phyloP scores from a whole-genome alignment of 2,329 filamentous ascomycete species.

The Mycocentrospora acerina region DNA sequence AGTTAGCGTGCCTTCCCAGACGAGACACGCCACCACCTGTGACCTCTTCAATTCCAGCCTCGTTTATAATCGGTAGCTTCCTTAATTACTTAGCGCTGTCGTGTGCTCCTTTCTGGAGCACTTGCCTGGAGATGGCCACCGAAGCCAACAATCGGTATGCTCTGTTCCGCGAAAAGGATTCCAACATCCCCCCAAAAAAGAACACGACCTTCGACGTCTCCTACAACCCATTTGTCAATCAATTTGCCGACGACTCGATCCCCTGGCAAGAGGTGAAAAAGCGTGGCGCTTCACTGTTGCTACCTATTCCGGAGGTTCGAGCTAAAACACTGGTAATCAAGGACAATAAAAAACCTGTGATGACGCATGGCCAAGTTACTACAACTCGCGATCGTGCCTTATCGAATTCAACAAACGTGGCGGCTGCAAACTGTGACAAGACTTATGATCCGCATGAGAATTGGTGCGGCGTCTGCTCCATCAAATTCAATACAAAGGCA shows the following conservation, averaged over 20 bases:
- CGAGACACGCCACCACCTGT: no score
- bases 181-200: constrained; percentile 3
- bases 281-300: constrained; percentile 8
- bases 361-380: not conserved
- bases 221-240: constrained; percentile 24
- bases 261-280: constrained; percentile 34
- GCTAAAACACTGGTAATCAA: constrained; percentile 12
- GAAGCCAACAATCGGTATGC: constrained; percentile 26
- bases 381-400: constrained; percentile 5
- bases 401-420: constrained; percentile 9
- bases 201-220: constrained; percentile 4
- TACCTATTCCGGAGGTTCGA: not conserved
- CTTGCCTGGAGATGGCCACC: constrained; percentile 13
- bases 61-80: no score
- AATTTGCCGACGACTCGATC: constrained; percentile 21
- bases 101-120: no score
- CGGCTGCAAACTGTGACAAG: constrained; percentile 12
- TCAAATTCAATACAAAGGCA: constrained; percentile 23
- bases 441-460: constrained; percentile 23
- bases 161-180: constrained; percentile 18
- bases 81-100: not conserved
- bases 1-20: not conserved
- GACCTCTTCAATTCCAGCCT: no score
- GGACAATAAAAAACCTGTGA: constrained; percentile 2
- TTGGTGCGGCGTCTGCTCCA: constrained; percentile 36